Evolutionary conservation across 345 rosid genomes (phyloP).

Genomic region (Abelmoschus esculentus): DNA sequence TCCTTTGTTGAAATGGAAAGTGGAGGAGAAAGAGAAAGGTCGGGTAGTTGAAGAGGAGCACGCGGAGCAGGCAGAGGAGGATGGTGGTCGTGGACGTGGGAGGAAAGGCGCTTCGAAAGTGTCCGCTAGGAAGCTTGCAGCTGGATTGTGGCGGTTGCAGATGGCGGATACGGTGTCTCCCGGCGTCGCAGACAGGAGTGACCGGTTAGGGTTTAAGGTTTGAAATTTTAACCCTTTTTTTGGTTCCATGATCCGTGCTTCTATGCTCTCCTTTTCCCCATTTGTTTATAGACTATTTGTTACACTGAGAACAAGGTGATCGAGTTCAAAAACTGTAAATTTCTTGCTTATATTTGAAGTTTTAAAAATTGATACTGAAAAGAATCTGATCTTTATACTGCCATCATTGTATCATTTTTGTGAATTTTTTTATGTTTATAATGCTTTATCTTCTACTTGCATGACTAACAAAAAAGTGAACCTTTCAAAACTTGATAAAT

Average conservation of each 20-base stretch:
- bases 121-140: constrained; percentile 87
- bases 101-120: constrained; percentile 23
- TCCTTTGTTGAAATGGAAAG: constrained; percentile 71
- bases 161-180: constrained; percentile 33
- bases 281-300: neutral
- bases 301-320: constrained; percentile 14
- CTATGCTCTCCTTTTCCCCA: neutral
- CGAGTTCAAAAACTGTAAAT: neutral
- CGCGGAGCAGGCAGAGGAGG: constrained; percentile 21
- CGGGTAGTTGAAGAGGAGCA: constrained; percentile 30
- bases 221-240: neutral
- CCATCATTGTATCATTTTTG: constrained; percentile 10
- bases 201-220: constrained; percentile 67
- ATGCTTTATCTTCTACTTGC: too few species aligned
- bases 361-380: neutral
- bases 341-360: constrained; percentile 21
- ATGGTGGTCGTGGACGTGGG: constrained; percentile 26
- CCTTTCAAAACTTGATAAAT: neutral
- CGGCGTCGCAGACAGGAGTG: constrained; percentile 30
- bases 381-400: constrained; percentile 14
- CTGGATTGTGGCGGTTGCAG: constrained; percentile 85
- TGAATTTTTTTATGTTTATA: neutral
- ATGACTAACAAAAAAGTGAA: neutral
- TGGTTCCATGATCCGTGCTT: constrained; percentile 1
- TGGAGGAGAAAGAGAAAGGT: constrained; percentile 30